Evolutionary conservation across 371 early-diverging fungal genomes (phyloP).

Genomic region (Catenaria anguillulae): DNA sequence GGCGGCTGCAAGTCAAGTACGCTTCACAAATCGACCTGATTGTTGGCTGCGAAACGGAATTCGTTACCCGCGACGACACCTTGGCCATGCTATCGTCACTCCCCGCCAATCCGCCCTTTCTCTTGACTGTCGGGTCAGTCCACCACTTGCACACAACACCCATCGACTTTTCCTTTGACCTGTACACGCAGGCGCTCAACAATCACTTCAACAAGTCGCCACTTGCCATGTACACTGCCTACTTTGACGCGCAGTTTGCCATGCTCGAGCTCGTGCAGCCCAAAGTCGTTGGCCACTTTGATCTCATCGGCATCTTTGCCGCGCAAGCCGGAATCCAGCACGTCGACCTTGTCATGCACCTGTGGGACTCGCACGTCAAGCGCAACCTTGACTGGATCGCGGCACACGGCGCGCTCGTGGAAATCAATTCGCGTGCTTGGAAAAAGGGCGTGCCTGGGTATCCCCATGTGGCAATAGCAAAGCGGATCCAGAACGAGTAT

Average conservation of each 20-base stretch:
- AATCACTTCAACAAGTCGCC: conserved; percentile 14
- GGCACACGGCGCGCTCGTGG: conserved; percentile 71
- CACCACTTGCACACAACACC: conserved; percentile 72
- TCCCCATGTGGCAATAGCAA: conserved; percentile 64
- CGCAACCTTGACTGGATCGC: conserved; percentile 71
- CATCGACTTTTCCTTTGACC: conserved; percentile 54
- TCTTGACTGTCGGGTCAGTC: conserved; percentile 80
- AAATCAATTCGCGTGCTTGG: conserved; percentile 83
- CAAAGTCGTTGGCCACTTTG: conserved; percentile 83
- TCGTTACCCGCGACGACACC: conserved; percentile 31
- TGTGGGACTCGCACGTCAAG: conserved; percentile 34
- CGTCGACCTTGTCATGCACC: neutral
- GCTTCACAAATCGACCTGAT: conserved; percentile 44
- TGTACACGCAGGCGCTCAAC: conserved; percentile 32
- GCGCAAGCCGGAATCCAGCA: neutral
- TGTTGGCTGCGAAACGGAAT: conserved; percentile 84
- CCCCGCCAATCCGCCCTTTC: conserved; percentile 14
- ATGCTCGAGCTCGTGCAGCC: conserved; percentile 55
- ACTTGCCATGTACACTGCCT: conserved; percentile 40
- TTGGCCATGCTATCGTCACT: conserved; percentile 12
- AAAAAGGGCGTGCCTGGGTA: conserved; percentile 84
- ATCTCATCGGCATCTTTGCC: conserved; percentile 68
- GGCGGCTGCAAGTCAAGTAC: conserved; percentile 33
- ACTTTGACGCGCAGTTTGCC: conserved; percentile 75
- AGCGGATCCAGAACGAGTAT: conserved; percentile 49